A percentile compares a stretch with the other conserved stretches of the same genome.
These are phyloP conservation scores for Lasiosphaeris hirsuta DNA, from an alignment of 495 filamentous ascomycete genomes.

Conservation along the genomic window DNA sequence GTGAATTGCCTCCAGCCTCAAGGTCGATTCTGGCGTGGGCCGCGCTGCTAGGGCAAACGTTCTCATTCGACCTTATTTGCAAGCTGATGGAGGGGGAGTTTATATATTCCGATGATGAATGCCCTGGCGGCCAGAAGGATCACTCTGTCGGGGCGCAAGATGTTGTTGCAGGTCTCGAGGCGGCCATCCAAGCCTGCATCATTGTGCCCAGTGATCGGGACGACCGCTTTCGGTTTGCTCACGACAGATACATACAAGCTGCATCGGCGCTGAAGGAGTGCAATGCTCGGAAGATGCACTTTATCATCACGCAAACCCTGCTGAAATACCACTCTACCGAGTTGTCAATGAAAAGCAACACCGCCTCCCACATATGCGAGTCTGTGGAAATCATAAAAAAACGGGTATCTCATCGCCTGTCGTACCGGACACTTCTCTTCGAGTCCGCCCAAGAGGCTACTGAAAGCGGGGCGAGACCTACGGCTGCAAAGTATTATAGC, in stretches of 20 bases:
- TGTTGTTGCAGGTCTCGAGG: constrained; percentile 71
- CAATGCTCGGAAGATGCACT: constrained; percentile 78
- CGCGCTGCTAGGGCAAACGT: constrained; percentile 70
- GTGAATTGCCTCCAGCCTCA: constrained; percentile 67
- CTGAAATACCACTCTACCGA: constrained; percentile 64
- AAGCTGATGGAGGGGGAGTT: constrained; percentile 68
- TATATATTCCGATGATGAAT: constrained; percentile 46
- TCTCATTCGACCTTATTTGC: constrained; percentile 78
- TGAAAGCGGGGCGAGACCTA: constrained; percentile 74
- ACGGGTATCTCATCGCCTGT: constrained; percentile 53
- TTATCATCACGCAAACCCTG: constrained; percentile 73
- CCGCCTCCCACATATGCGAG: constrained; percentile 72
- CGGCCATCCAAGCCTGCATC: constrained; percentile 70
- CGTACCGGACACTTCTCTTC: constrained; percentile 70
- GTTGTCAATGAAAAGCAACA: constrained; percentile 57
- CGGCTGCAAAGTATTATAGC: constrained; percentile 73
- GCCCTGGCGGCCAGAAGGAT: constrained; percentile 17
- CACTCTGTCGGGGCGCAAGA: constrained; percentile 17
- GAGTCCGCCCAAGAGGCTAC: constrained; percentile 72
- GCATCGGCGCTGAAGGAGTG: constrained; percentile 66
- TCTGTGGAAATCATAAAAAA: constrained; percentile 67
- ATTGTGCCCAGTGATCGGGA: constrained; percentile 72
- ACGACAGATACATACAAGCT: constrained; percentile 79
- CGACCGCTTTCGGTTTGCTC: constrained; percentile 70
- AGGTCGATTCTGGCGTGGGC: constrained; percentile 84